phyloP scores from a whole-genome alignment of 768 basidiomycete genomes.

The Suillus occidentalis region DNA sequence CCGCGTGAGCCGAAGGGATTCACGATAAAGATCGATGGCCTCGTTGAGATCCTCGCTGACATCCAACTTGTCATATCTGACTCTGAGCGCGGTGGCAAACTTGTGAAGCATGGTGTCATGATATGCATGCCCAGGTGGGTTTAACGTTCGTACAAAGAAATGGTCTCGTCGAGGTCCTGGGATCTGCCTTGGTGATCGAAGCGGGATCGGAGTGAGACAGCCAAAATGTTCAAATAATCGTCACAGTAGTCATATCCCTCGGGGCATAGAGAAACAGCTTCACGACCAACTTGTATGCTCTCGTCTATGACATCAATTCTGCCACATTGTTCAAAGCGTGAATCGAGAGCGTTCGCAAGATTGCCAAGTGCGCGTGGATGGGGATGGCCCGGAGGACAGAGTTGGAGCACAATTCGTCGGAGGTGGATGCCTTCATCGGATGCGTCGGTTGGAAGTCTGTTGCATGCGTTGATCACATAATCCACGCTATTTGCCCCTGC shows the following conservation, averaged over 20 bases:
- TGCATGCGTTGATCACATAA: neutral
- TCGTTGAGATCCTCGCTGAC: neutral
- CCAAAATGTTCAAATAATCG: neutral
- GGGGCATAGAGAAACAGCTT: neutral
- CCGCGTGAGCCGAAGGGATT: neutral
- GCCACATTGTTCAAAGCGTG: neutral
- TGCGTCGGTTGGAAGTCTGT: neutral
- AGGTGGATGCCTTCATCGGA: neutral
- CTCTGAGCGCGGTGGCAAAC: neutral
- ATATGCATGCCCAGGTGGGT: neutral
- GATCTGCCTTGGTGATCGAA: neutral
- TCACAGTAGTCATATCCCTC: rapidly evolving
- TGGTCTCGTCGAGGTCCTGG: neutral
- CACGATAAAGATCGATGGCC: neutral
- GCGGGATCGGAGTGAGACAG: neutral
- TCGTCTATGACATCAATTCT: neutral
- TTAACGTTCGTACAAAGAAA: neutral
- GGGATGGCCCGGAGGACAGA: neutral
- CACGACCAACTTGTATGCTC: neutral
- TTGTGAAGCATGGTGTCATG: neutral
- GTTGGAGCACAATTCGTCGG: neutral
- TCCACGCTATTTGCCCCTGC: neutral
- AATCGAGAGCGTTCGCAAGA: rapidly evolving
- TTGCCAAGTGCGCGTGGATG: neutral
- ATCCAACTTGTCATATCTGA: neutral